Base-by-base conservation (phyloP, 2,329 filamentous ascomycete species). In the Trichophyton mentagrophytes region DNA sequence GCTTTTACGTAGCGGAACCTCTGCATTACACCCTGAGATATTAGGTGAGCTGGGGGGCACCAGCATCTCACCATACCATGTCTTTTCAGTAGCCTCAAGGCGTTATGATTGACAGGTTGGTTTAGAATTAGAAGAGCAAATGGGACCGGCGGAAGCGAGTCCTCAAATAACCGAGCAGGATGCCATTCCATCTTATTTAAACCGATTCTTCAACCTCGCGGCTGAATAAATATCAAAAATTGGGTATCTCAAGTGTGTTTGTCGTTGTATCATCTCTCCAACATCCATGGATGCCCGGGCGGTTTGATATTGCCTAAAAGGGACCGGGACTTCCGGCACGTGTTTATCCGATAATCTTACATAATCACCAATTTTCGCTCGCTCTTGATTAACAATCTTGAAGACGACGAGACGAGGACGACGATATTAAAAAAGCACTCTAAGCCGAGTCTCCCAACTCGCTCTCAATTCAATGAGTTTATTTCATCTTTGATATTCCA, bases 121-220 rank as follows among this genome's bases (percentile, higher is more conserved):
- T 87, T 85, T 17, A 87, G 74, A 49, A 86, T 74, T 51, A 87
- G 68, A 47, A 87, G 72, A 4, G 79, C 79, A 62, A 77, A 79
- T 64, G 69, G 67, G 46, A 66, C 62, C 46, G 66, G 65, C 44
- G 67, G 57, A 56, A 65, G 64, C 36, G 65, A 60, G n/a, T 67
- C 65, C 57, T 69, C 67, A 63, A 76, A 74, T 66, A 75, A 75
- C 47, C 69, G 70, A 33, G 72, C 72, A 11, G 74, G 73, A 69
- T 76, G 67, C 74, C 73, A 75, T 62, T 73, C 69, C 72, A 73
- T 72, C 3, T 56, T 40, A 2, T 42, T 22, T 56, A 25, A 36
- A 17, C 27, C 27, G 22, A 56, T 56, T 5, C 9, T n/a, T n/a
- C 22, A n/a, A 13, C 8, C 33, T 44, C 17, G 4, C 33, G 11